Base-by-base conservation (phyloP, 1,284 basidiomycete species). In the Ceratobasidium sp. region DNA sequence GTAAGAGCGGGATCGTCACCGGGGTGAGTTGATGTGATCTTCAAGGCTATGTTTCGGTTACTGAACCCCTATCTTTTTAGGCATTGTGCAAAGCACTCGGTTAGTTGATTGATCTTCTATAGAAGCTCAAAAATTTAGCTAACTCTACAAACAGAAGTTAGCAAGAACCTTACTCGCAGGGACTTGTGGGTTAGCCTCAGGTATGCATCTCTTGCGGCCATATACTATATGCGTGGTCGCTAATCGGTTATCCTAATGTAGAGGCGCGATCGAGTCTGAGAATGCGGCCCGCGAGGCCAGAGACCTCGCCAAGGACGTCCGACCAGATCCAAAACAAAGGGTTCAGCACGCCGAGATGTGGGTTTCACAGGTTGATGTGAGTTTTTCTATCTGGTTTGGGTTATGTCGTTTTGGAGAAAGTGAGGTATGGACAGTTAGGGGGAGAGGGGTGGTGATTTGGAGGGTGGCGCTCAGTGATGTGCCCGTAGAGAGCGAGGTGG, bases 311-410 rank as follows among this genome's bases (percentile, higher is more conserved):
- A 77, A 77, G 66, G 26, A n/a, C 23, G 60, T 7, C 44, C 64
- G 63, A 6, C 63, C 49, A 7, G 39, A 56, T 20, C 64, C 39
- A 18, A 28, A 44, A 23, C 42, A 46, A 13, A 55, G 76, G 23
- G 15, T 61, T 12, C 76, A 77, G 55, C 76, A 77, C 46, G 76
- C 76, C 3, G 76, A 77, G 42, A 40, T 77, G 15, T 77, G 76
- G 76, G 56, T 69, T 20, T 77, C 76, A 13, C 76, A 61, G 39
- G 42, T 20, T 44, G 40, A 58, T 39, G 68, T 70, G n/a, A 58
- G 68, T 40, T 15, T 53, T 12, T 0, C 9, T 61, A 6, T 61
- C 26, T 39, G 15, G 15, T 26, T 51, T 46, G 64, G 33, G 2
- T 23, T 20, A 40, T 13, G 15, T 56, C 18, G n/a, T 40, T 20